Evolutionary conservation across 768 basidiomycete species (phyloP).

Genomic region (Flagelloscypha sp.): DNA sequence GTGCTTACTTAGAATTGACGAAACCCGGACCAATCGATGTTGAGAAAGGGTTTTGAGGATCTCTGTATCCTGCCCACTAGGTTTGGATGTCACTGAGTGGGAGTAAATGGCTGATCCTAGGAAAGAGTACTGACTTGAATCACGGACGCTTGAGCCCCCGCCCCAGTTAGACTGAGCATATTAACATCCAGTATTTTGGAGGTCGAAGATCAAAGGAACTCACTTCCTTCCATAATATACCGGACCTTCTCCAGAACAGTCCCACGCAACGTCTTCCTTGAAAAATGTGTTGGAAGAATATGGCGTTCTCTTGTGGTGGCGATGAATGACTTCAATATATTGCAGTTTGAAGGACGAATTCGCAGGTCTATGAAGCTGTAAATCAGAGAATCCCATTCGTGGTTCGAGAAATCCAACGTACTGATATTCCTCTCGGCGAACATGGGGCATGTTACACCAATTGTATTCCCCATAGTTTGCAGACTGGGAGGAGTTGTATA

Average conservation of each 20-base stretch:
- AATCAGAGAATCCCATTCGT: too few species aligned
- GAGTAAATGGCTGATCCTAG: background rate
- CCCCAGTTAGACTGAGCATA: slow-evolving; percentile 1
- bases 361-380: too few species aligned
- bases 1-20: slow-evolving; percentile 29
- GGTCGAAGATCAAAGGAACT: slow-evolving; percentile 12
- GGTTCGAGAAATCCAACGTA: slow-evolving; percentile 17
- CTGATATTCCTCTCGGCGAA: slow-evolving; percentile 36
- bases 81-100: background rate
- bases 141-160: slow-evolving; percentile 2
- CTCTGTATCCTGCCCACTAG: slow-evolving; percentile 35
- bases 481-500: slow-evolving; percentile 33
- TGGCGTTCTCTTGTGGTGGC: slow-evolving; percentile 47
- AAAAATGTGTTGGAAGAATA: slow-evolving; percentile 44
- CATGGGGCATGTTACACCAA: slow-evolving; percentile 53
- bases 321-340: slow-evolving; percentile 45
- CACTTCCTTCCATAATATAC: slow-evolving; percentile 18
- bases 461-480: slow-evolving; percentile 41
- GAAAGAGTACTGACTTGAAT: slow-evolving; percentile 2
- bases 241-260: slow-evolving; percentile 33
- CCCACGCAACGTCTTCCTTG: slow-evolving; percentile 38
- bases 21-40: slow-evolving; percentile 36
- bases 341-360: slow-evolving; percentile 31
- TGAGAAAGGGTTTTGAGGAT: slow-evolving; percentile 34
- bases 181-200: background rate